Evolutionary conservation across 805 yeast species (phyloP).

Genomic region (Yamadazyma sp.): DNA sequence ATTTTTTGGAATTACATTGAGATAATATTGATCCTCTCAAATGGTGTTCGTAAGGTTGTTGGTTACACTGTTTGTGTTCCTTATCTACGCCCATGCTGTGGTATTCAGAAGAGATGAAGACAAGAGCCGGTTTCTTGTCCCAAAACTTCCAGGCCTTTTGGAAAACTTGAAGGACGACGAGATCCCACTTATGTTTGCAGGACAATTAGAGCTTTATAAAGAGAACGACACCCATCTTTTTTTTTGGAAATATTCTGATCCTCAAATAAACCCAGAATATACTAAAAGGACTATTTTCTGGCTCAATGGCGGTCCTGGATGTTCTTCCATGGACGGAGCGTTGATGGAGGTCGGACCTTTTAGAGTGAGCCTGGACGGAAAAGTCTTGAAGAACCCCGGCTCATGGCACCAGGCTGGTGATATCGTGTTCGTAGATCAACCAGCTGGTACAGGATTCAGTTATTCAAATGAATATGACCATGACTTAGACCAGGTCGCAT

Average conservation of each 20-base stretch:
- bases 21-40: no score
- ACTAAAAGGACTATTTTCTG: conserved; percentile 63
- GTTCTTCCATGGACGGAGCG: conserved; percentile 98
- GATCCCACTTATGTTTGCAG: conserved; percentile 60
- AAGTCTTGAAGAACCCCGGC: conserved; percentile 60
- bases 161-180: conserved; percentile 30
- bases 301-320: conserved; percentile 99
- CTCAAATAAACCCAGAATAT: conserved; percentile 27
- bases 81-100: neutral
- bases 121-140: conserved; percentile 21
- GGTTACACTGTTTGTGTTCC: neutral
- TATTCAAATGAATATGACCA: conserved; percentile 53
- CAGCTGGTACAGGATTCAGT: conserved; percentile 91
- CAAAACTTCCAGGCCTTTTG: conserved; percentile 38
- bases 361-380: conserved; percentile 47
- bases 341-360: conserved; percentile 90
- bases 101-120: conserved; percentile 9
- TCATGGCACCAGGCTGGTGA: conserved; percentile 84
- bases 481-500: conserved; percentile 57
- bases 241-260: conserved; percentile 70
- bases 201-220: conserved; percentile 59
- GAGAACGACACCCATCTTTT: conserved; percentile 61
- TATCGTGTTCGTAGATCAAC: conserved; percentile 88
- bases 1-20: no score
- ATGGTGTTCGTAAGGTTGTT: conserved; percentile 4